These are phyloP conservation scores for Penicillium samsonianum DNA, from an alignment of 495 filamentous ascomycete species.

Conservation along the genomic window DNA sequence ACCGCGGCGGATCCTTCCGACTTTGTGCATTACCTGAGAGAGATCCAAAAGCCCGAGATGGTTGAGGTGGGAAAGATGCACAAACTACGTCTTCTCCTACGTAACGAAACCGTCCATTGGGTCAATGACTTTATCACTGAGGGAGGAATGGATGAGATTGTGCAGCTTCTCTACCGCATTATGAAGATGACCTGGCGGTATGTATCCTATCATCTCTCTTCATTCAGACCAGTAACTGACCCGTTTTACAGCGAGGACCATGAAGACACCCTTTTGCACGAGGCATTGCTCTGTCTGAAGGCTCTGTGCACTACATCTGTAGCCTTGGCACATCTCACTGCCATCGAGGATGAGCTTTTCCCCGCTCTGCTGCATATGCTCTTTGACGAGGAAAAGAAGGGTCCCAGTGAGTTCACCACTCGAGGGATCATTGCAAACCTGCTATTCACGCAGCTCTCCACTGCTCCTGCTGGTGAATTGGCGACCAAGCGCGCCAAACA, in stretches of 20 bases:
- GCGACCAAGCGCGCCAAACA: conserved; percentile 58
- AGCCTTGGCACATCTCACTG: conserved; percentile 76
- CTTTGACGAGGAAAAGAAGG: conserved; percentile 96
- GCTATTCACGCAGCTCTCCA: conserved; percentile 79
- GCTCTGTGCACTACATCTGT: conserved; percentile 88
- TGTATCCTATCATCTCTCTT: conserved; percentile 28
- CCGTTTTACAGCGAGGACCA: conserved; percentile 79
- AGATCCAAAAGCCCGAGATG: conserved; percentile 73
- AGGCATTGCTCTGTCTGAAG: conserved; percentile 90
- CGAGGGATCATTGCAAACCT: conserved; percentile 83
- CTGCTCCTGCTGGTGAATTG: conserved; percentile 51
- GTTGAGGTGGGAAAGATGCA: conserved; percentile 93
- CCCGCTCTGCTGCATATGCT: conserved; percentile 84
- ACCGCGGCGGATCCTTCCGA: conserved; percentile 66
- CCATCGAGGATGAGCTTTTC: conserved; percentile 78
- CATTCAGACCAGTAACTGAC: conserved; percentile 16
- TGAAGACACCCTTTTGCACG: conserved; percentile 89
- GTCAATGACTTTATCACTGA: conserved; percentile 85
- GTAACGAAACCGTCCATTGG: conserved; percentile 95
- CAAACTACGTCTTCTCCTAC: conserved; percentile 84
- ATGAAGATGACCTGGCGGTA: conserved; percentile 97
- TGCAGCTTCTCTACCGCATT: conserved; percentile 80
- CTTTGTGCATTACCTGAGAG: conserved; percentile 76
- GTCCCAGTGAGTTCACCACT: conserved; percentile 93
- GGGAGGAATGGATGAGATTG: conserved; percentile 91